These are phyloP conservation scores for Glaciozyma martinii DNA, from an alignment of 768 basidiomycete species.

Conservation along the genomic window DNA sequence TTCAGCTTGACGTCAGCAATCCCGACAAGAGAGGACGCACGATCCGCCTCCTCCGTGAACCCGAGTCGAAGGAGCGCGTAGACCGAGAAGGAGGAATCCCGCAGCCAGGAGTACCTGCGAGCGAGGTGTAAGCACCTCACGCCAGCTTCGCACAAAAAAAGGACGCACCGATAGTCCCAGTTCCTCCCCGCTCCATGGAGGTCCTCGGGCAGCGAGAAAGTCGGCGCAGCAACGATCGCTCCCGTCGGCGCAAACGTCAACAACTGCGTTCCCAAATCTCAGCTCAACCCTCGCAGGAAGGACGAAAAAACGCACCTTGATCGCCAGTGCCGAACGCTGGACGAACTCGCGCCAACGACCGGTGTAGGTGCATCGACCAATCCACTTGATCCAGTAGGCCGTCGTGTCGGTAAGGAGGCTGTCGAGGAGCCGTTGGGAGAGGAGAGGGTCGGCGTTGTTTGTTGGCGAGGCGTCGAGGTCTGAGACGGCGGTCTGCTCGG, in stretches of 20 bases:
- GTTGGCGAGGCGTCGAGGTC: not conserved
- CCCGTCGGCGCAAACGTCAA: conserved; percentile 44
- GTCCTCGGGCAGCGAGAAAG: conserved; percentile 78
- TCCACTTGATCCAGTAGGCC: conserved; percentile 80
- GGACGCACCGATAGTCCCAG: conserved; percentile 57
- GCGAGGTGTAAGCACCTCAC: conserved; percentile 76
- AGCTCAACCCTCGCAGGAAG: not conserved
- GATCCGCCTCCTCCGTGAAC: conserved; percentile 83
- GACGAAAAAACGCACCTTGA: conserved; percentile 54
- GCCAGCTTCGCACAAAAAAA: conserved; percentile 57
- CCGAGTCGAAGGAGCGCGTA: conserved; percentile 90
- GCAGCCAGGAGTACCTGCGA: conserved; percentile 57
- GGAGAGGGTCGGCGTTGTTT: not conserved
- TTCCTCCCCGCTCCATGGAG: conserved; percentile 29
- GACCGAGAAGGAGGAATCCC: conserved; percentile 91
- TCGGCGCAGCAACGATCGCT: conserved; percentile 88
- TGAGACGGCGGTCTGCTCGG: not conserved
- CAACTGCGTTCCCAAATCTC: not conserved
- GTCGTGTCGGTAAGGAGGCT: conserved; percentile 53
- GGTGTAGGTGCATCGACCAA: conserved; percentile 74
- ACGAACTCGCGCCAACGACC: conserved; percentile 96
- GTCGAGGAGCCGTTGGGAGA: conserved; percentile 11
- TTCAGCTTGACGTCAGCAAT: no score
- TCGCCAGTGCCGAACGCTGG: conserved; percentile 79
- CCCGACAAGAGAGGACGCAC: conserved; percentile 42